Percentiles rank a stretch among this genome's conserved stretches.
phyloP scores from a whole-genome alignment of 257 asterid genomes.

The Rehmannia glutinosa region DNA sequence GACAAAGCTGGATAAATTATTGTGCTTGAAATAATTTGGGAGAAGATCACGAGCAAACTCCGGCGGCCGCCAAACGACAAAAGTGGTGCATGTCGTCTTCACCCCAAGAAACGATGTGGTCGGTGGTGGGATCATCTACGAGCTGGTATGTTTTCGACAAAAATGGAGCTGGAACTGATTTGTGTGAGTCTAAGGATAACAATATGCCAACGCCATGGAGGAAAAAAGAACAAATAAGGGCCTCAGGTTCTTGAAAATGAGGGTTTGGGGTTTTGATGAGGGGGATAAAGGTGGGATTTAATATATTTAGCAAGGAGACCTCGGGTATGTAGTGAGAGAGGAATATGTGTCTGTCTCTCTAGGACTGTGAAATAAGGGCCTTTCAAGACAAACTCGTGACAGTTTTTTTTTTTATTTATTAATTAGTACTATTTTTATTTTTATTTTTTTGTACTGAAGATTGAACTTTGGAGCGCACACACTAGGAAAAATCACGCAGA shows the following conservation, averaged over 20 bases:
- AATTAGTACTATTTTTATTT: background rate
- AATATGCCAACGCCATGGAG: slow-evolving; percentile 65
- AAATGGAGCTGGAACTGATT: slow-evolving; percentile 91
- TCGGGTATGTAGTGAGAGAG: slow-evolving; percentile 65
- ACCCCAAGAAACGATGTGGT: slow-evolving; percentile 95
- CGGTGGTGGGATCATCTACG: slow-evolving; percentile 85
- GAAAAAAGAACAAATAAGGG: no score
- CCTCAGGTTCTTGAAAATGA: slow-evolving; percentile 7
- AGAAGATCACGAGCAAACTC: slow-evolving; percentile 96
- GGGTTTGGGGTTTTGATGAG: slow-evolving; percentile 8
- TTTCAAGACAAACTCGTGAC: slow-evolving; percentile 99
- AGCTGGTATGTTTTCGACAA: slow-evolving; percentile 87
- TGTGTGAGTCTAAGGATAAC: slow-evolving; percentile 68
- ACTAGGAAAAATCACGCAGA: background rate
- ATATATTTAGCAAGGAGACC: slow-evolving; percentile 21
- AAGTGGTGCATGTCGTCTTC: slow-evolving; percentile 84
- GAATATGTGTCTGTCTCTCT: slow-evolving; percentile 94
- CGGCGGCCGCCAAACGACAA: slow-evolving; percentile 98
- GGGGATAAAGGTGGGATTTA: no score
- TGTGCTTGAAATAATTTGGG: slow-evolving; percentile 92
- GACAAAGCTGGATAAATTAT: slow-evolving; percentile 95
- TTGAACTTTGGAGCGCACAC: background rate
- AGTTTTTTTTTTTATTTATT: background rate
- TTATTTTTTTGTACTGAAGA: background rate
- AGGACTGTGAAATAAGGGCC: slow-evolving; percentile 75